Evolutionary conservation across 148 eudicot species (phyloP), one percentile per base, ranked within the genome.

Genomic region (Chenopodium berlandieri): DNA sequence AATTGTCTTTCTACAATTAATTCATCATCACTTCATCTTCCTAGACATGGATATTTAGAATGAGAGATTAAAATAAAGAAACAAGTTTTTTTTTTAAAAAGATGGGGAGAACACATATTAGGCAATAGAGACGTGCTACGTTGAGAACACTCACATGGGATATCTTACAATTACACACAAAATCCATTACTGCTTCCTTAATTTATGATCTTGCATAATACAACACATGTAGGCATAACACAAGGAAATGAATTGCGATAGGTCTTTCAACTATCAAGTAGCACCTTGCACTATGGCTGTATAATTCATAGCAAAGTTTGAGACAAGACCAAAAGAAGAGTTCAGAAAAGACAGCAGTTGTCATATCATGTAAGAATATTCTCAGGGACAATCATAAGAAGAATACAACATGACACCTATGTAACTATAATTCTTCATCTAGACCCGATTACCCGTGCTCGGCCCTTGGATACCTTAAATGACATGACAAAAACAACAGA

Each of bases 401-500:
- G 5, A 47, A 13, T 9, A 40, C 37, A 73, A 73, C 19, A 23
- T n/a, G 76, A 50, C 74, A 40, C 22, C 50, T 71, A 71, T 40
- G 13, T 40, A 44, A 48, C 58, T 22, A 73, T 47, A 3, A 73
- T 48, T 48, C 76, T 47, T 73, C 32, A 56, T 19, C 74, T 16
- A 71, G 13, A 71, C 50, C 48, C 50, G 7, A 72, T 46, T 0
- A 20, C 30, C 54, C 14, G 27, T 44, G 7, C 23, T 72, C 9
- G 16, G 75, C 54, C 30, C 56, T 44, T 31, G 54, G 75, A 44
- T 72, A 23, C 63, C 44, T 62, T 62, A 19, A 19, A 25, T 69
- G 73, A 6, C 71, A 74, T 48, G 78, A 47, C 25, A 80, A 47
- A 65, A 48, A 63, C 71, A 80, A 58, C 75, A 69, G 58, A 22